Evolutionary conservation across 805 yeast genomes (phyloP).

Genomic region (Priceomyces carsonii): DNA sequence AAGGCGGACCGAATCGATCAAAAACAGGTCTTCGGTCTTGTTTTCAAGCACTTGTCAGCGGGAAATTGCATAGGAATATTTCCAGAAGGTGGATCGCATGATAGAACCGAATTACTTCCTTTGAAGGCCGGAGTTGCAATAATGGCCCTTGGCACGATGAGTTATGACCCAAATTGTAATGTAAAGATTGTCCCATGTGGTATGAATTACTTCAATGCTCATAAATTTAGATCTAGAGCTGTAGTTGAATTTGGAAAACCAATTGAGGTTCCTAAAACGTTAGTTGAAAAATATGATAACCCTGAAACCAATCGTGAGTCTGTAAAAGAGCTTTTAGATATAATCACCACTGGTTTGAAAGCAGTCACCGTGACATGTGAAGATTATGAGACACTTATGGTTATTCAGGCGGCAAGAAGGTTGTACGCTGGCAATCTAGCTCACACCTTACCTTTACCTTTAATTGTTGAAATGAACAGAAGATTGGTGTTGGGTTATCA

Average conservation of each 20-base stretch:
- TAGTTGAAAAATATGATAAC: conserved; percentile 64
- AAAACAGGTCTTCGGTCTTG: conserved; percentile 76
- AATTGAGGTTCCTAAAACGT: conserved; percentile 54
- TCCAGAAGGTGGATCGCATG: conserved; percentile 99
- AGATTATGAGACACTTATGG: conserved; percentile 86
- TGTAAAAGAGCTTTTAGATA: conserved; percentile 67
- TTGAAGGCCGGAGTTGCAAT: conserved; percentile 96
- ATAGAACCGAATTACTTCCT: conserved; percentile 87
- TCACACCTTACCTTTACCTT: conserved; percentile 71
- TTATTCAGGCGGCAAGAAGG: conserved; percentile 89
- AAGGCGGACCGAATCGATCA: conserved; percentile 86
- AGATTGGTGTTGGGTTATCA: conserved; percentile 81
- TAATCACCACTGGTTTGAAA: conserved; percentile 69
- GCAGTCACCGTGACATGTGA: conserved; percentile 88
- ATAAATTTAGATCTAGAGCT: conserved; percentile 92
- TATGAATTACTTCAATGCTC: conserved; percentile 95
- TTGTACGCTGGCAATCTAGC: conserved; percentile 77
- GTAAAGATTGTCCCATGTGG: conserved; percentile 95
- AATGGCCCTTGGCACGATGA: conserved; percentile 96
- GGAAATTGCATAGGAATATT: conserved; percentile 89
- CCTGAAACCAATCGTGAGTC: conserved; percentile 73
- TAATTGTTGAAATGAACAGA: conserved; percentile 89
- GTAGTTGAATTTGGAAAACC: conserved; percentile 94
- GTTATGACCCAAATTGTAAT: conserved; percentile 67
- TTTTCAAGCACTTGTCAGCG: conserved; percentile 77